These are phyloP conservation scores for Phytophthora meadii DNA, from an alignment of 352 stramenopile genomes.

Conservation along the genomic window DNA sequence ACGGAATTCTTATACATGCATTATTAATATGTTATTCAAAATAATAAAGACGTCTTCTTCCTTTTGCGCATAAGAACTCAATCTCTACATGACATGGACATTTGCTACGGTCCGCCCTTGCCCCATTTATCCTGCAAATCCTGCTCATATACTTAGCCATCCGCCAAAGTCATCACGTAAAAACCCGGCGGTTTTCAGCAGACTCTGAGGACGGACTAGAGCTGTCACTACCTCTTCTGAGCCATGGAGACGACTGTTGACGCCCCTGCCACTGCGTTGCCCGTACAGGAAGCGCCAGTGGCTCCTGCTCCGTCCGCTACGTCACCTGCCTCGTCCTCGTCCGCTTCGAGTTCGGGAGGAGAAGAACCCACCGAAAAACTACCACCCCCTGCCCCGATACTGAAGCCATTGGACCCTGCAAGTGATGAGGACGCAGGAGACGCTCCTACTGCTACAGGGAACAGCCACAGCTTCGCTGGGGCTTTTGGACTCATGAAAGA, in stretches of 20 bases:
- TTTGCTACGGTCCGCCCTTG: conserved; percentile 20
- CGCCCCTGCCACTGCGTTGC: neutral
- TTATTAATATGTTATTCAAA: too few species aligned
- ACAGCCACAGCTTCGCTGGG: conserved; percentile 31
- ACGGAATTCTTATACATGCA: too few species aligned
- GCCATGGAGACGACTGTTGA: conserved; percentile 20
- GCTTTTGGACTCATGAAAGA: conserved; percentile 63
- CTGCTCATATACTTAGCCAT: conserved; percentile 12
- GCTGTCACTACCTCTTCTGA: neutral
- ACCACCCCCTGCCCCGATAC: conserved; percentile 17
- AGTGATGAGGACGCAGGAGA: conserved; percentile 37
- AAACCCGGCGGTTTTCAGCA: conserved; percentile 22
- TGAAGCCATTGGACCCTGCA: conserved; percentile 31
- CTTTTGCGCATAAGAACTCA: neutral
- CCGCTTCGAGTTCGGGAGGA: conserved; percentile 41
- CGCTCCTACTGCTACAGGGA: conserved; percentile 15
- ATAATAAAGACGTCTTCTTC: too few species aligned
- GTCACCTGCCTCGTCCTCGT: conserved; percentile 31
- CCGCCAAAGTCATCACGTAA: conserved; percentile 6
- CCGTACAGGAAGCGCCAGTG: conserved; percentile 1
- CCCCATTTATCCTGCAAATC: conserved; percentile 13
- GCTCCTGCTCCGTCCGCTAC: conserved; percentile 7
- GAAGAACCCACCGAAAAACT: conserved; percentile 38
- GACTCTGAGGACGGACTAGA: neutral
- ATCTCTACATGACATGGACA: too few species aligned